phyloP scores from a whole-genome alignment of 1,139 yeast species.

The Sugiyamaella japonica region DNA sequence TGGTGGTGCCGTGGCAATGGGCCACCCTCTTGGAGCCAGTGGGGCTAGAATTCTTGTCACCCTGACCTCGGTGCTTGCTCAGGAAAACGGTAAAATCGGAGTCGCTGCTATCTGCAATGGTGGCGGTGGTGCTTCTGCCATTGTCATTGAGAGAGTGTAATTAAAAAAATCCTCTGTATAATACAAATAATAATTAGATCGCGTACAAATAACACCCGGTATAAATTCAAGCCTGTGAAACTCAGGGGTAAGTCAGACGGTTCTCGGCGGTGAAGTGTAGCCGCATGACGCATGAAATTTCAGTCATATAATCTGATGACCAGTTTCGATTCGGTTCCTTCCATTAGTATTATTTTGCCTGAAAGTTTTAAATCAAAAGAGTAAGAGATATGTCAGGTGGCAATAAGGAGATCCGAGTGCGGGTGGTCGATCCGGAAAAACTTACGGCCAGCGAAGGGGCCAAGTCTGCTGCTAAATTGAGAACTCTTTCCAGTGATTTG shows the following conservation, averaged over 20 bases:
- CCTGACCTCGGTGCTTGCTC: slow-evolving; percentile 68
- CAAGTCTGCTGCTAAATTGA: slow-evolving; percentile 42
- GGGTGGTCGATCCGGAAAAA: slow-evolving; percentile 40
- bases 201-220: no score
- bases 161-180: neutral
- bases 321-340: neutral
- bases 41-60: slow-evolving; percentile 96
- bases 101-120: slow-evolving; percentile 97
- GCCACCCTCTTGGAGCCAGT: slow-evolving; percentile 96
- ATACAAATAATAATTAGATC: neutral
- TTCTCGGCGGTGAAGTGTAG: neutral
- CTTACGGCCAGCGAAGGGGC: slow-evolving; percentile 43
- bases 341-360: neutral
- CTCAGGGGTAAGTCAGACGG: neutral
- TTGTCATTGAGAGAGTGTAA: slow-evolving; percentile 57
- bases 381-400: slow-evolving; percentile 1
- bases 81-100: slow-evolving; percentile 79
- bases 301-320: neutral
- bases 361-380: neutral
- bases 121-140: slow-evolving; percentile 96
- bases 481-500: slow-evolving; percentile 38
- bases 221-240: neutral
- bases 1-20: slow-evolving; percentile 98
- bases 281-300: neutral
- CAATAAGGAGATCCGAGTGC: slow-evolving; percentile 28